A percentile compares a stretch with the other conserved stretches of the same genome.
Conservation (phyloP, 495 filamentous ascomycete species). For the Podospora tetraspora region DNA sequence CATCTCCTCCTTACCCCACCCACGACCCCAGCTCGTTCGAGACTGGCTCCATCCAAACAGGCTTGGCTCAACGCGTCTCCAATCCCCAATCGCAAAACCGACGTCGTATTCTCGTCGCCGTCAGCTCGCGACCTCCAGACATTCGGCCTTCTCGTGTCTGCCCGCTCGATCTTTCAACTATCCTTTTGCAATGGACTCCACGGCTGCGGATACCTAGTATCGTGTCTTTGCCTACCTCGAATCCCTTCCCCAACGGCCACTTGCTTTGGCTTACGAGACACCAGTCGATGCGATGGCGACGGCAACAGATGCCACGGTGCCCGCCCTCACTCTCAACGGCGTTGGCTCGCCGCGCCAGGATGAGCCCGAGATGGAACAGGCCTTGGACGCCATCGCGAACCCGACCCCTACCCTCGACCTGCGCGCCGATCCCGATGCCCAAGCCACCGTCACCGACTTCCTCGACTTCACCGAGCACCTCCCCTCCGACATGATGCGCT, state of each 20-base stretch:
- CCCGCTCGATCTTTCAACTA: neutral
- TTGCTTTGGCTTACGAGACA: neutral
- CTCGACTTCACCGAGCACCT: conserved; percentile 96
- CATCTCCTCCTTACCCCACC: neutral
- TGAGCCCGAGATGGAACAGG: conserved; percentile 27
- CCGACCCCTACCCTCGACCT: conserved; percentile 32
- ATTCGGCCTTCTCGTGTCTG: neutral
- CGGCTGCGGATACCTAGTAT: neutral
- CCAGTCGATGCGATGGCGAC: neutral
- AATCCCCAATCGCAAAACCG: neutral
- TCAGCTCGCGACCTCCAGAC: neutral
- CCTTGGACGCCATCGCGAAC: conserved; percentile 28
- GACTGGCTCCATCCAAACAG: neutral
- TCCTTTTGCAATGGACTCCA: neutral
- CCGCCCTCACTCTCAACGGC: conserved; percentile 30
- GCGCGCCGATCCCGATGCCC: conserved; percentile 79
- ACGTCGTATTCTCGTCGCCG: neutral
- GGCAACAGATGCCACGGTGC: conserved; percentile 17
- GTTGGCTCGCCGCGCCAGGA: conserved; percentile 37
- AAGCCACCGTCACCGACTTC: conserved; percentile 89
- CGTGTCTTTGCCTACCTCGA: neutral
- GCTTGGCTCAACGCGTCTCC: neutral
- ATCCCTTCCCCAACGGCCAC: neutral
- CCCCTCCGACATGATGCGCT: conserved; percentile 85
- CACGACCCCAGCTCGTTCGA: neutral